phyloP scores from a whole-genome alignment of 2,329 filamentous ascomycete genomes.

The Diaporthe citrichinensis region DNA sequence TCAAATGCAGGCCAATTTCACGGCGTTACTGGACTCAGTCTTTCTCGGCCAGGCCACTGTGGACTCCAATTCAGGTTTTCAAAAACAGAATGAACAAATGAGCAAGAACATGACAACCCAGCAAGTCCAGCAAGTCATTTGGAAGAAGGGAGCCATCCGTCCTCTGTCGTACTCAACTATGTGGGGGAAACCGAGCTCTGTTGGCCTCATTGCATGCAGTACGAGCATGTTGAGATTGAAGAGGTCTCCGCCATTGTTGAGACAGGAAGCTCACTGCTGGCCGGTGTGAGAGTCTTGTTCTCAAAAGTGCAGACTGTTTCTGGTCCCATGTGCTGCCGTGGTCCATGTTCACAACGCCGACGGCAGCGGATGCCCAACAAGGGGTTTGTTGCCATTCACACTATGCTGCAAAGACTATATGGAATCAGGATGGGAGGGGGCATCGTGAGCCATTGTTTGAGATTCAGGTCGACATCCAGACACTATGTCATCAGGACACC shows the following conservation, averaged over 20 bases:
- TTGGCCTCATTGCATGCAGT: not conserved
- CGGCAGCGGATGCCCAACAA: too few relatives aligned
- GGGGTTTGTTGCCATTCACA: not conserved
- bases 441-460: not conserved
- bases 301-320: too few relatives aligned
- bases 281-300: too few relatives aligned
- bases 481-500: not conserved
- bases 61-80: not conserved
- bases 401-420: not conserved
- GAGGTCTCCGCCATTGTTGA: not conserved
- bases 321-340: too few relatives aligned
- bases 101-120: not conserved
- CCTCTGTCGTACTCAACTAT: not conserved
- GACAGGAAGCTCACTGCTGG: too few relatives aligned
- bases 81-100: not conserved
- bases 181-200: not conserved
- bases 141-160: too few relatives aligned
- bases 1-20: not conserved
- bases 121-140: not conserved
- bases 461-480: not conserved
- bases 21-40: not conserved
- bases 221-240: not conserved
- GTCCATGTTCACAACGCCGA: too few relatives aligned
- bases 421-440: not conserved
- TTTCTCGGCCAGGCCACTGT: not conserved